Percentiles rank a stretch among this genome's conserved stretches.
Conservation (phyloP, 176 grass and related monocot species). For the Coix lacrymajobi region DNA sequence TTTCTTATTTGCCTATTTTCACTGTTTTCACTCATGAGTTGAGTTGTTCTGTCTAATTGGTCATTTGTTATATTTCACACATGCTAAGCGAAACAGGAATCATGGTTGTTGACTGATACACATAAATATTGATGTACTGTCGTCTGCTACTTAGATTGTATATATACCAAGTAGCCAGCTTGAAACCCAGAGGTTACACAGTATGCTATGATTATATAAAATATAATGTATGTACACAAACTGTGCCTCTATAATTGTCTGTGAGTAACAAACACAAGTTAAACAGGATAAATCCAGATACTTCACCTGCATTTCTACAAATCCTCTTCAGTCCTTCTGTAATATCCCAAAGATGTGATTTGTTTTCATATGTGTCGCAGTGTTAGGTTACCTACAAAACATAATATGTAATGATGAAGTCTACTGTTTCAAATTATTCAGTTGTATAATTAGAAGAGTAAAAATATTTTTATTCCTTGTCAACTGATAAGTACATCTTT, state of each 20-base stretch:
- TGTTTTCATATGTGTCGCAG: background rate
- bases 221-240: background rate
- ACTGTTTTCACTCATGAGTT: background rate
- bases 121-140: background rate
- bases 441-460: background rate
- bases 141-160: background rate
- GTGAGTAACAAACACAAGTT: background rate
- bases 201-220: background rate
- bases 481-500: conserved; percentile 1
- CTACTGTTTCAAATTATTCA: background rate
- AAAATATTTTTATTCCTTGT: background rate
- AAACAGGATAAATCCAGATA: background rate
- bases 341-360: background rate
- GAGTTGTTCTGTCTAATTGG: background rate
- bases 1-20: background rate
- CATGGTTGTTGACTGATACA: background rate
- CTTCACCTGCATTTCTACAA: background rate
- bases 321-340: background rate
- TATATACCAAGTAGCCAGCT: background rate
- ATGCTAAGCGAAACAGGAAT: background rate
- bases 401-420: background rate
- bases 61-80: background rate
- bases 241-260: background rate
- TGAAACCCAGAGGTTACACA: background rate
- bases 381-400: background rate